These are phyloP conservation scores for Nemania bipapillata DNA, from an alignment of 2,329 filamentous ascomycete species.

Conservation along the genomic window DNA sequence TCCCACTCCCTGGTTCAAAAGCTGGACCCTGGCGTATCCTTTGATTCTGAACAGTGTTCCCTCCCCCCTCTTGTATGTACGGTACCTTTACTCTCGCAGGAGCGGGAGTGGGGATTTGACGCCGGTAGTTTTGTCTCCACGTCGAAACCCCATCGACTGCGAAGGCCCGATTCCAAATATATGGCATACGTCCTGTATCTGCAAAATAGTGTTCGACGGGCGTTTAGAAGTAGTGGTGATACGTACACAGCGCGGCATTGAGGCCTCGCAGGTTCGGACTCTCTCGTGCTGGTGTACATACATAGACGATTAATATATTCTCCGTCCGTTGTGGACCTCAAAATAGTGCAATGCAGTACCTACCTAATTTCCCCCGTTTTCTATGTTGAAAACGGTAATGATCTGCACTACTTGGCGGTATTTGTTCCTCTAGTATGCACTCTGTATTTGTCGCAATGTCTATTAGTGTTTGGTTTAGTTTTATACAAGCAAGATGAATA, in stretches of 20 bases:
- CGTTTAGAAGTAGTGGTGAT: neutral
- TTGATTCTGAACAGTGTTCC: slow-evolving; percentile 1
- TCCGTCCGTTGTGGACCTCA: slow-evolving; percentile 4
- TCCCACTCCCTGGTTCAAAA: slow-evolving; percentile 10
- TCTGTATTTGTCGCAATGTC: neutral
- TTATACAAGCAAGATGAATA: slow-evolving; percentile 4
- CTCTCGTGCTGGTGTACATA: neutral
- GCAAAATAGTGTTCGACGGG: neutral
- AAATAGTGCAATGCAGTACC: neutral
- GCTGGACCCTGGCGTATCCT: slow-evolving; percentile 14
- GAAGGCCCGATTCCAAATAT: slow-evolving; percentile 26
- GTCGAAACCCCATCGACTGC: slow-evolving; percentile 8
- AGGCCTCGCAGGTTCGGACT: neutral
- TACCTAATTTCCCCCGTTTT: slow-evolving; percentile 13
- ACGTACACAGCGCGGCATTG: neutral
- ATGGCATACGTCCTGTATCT: neutral
- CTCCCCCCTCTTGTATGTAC: neutral
- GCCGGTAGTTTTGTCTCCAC: slow-evolving; percentile 30
- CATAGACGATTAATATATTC: neutral
- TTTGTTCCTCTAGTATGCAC: too few relatives aligned
- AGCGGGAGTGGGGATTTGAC: slow-evolving; percentile 26
- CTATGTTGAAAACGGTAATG: slow-evolving; percentile 2
- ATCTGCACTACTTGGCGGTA: slow-evolving; percentile 2
- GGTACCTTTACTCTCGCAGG: slow-evolving; percentile 6
- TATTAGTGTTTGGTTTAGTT: neutral